Evolutionary conservation across 1,139 yeast species (phyloP), one percentile per base, ranked within the genome.

Genomic region (Sugiyamaella xylanicola): DNA sequence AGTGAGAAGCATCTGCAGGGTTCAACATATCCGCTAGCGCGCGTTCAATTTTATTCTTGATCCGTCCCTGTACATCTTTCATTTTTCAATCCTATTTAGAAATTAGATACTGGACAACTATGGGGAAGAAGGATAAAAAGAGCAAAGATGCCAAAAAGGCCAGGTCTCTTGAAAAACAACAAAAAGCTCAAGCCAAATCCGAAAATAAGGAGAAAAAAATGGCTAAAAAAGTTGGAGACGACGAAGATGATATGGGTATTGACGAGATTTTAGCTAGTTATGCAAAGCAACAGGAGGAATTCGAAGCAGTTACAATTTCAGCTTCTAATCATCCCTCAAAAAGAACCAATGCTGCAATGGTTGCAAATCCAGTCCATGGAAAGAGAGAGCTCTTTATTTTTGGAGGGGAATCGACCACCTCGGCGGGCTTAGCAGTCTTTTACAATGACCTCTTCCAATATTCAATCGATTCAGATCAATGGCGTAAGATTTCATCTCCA

Each of bases 111-210:
- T n/a, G n/a, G n/a, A n/a, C n/a, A n/a, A 45, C 11, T 17, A 20
- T 88, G 96, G 96, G 91, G 11, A 91, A 89, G 74, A 87, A 87
- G 73, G 89, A 88, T 72, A 89, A 89, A 73, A 88, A 89, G 72
- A 84, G 88, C 59, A 90, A 90, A 72, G 97, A 89, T 51, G 90
- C 96, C 64, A 90, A 91, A 72, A 91, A 91, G 80, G 95, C 95
- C 29, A 82, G 96, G 51, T 76, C 87, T 40, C 96, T 93, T 27
- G 92, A 84, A 62, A 93, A 93, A 76, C 84, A 82, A 59, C 86
- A 86, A 73, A 92, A 92, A 71, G 87, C 81, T 55, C 79, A 77
- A 53, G 74, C 82, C 53, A 93, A 93, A 69, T 85, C 95, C 3
- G 95, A 86, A 48, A 65, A 69, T 4, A 91, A 89, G 71, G 77